Evolutionary conservation across 257 asterid genomes (phyloP), one percentile per base, ranked within the genome.

Genomic region (Lycium barbarum): DNA sequence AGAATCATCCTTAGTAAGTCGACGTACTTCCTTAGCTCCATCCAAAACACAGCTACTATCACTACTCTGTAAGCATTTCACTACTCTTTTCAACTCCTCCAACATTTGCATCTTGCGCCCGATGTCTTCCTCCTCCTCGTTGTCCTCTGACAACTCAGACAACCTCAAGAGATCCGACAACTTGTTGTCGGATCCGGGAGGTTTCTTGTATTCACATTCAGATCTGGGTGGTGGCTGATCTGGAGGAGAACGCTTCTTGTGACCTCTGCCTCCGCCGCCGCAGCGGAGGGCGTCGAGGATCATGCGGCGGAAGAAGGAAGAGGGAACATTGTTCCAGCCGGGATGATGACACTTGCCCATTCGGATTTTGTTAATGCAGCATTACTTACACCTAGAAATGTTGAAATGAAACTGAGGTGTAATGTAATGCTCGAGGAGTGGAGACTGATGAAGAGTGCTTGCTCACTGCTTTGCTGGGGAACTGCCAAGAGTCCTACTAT

Each of bases 1-100:
- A 2, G 92, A 65, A 72, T 93, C 91, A 43, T 91, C 96, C 84
- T 90, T 95, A 15, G 98, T 88, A 57, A 95, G 87, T 90, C 91
- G 81, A 85, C 99, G 61, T 7, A 94, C 95, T 86, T 93, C 97
- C 86, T 58, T 89, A n/a, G 98, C 98, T 72, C 91, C 98, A 51
- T 91, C 93, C 86, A 92, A 45, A n/a, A 86, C 91, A 20, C 33
- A 26, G 33, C 33, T 26, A 26, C 33, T 26, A 26, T 70, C 33
- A 92, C 94, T 74, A 80, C 72, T 63, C 63, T 87, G 88, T n/a
- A 89, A 85, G 18, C 54, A 36, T 63, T 57, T 87, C 72, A 86
- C 90, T 15, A 89, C 95, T 62, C 83, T 72, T 86, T 95, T 94
- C 59, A 95, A 87, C 85, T 68, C 89, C 86, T 91, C 91, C 9